Evolutionary conservation across 225 moss, liverwort and hornwort species (phyloP).

Genomic region (Takakia lepidozioides): DNA sequence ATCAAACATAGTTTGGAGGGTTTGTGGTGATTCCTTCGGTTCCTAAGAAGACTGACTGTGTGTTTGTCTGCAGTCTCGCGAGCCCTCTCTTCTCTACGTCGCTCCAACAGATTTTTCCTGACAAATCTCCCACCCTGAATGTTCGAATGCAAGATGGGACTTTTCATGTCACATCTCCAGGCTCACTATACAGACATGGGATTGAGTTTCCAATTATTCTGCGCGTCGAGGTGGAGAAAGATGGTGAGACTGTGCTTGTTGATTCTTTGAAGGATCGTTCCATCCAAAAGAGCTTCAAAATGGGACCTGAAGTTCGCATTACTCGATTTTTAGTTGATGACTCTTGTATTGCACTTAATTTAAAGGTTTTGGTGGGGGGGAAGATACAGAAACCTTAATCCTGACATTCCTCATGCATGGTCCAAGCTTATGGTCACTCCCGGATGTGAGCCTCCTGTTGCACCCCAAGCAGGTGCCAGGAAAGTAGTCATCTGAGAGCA

Average conservation of each 20-base stretch:
- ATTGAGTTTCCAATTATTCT: slow-evolving; percentile 34
- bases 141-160: slow-evolving; percentile 32
- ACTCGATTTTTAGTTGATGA: slow-evolving; percentile 26
- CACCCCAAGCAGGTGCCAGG: no score
- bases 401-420: no score
- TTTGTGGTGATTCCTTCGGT: background rate
- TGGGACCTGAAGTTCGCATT: slow-evolving; percentile 42
- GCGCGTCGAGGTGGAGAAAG: slow-evolving; percentile 25
- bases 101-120: slow-evolving; percentile 29
- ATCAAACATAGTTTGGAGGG: background rate
- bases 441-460: no score
- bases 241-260: slow-evolving; percentile 32
- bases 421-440: no score
- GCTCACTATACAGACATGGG: slow-evolving; percentile 10
- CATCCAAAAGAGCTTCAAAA: slow-evolving; percentile 16
- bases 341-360: no score
- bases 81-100: slow-evolving; percentile 35
- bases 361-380: no score
- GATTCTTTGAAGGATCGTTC: slow-evolving; percentile 17
- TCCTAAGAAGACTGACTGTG: background rate
- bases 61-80: slow-evolving; percentile 6
- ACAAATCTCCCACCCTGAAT: slow-evolving; percentile 21
- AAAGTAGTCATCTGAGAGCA: no score
- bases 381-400: no score
- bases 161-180: slow-evolving; percentile 28